These are phyloP conservation scores for Dactylellina drechsleri DNA, from an alignment of 2,329 filamentous ascomycete genomes.

Conservation along the genomic window DNA sequence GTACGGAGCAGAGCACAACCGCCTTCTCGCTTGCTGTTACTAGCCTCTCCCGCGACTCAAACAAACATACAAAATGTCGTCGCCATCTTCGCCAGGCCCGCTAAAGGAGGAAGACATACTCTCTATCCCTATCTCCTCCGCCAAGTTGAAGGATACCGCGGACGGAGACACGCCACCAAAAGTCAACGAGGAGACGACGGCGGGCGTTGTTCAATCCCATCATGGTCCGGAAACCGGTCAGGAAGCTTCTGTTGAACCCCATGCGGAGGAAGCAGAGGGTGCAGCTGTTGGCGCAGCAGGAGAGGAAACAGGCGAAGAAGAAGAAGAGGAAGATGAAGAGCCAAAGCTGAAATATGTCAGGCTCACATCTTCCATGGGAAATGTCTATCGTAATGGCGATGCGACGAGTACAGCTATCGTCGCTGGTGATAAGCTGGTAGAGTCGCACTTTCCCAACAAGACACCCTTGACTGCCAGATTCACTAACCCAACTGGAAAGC, in stretches of 20 bases:
- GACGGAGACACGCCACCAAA: conserved; percentile 43
- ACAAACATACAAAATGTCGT: conserved; percentile 35
- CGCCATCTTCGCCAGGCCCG: conserved; percentile 44
- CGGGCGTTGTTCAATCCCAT: conserved; percentile 35
- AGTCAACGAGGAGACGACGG: conserved; percentile 49
- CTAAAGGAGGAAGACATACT: conserved; percentile 51
- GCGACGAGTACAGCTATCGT: conserved; percentile 91
- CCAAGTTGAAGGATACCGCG: conserved; percentile 41
- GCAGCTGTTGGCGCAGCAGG: conserved; percentile 73
- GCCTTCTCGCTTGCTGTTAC: conserved; percentile 13
- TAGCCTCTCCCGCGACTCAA: conserved; percentile 10
- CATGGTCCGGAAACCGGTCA: conserved; percentile 14
- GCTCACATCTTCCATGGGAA: conserved; percentile 79
- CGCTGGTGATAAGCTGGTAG: conserved; percentile 95
- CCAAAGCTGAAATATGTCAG: conserved; percentile 92
- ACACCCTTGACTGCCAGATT: conserved; percentile 1
- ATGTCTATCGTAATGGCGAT: conserved; percentile 93
- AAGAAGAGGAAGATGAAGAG: conserved; percentile 86
- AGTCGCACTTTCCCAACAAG: conserved; percentile 55
- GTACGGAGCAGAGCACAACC: conserved; percentile 13
- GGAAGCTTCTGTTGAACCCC: conserved; percentile 21
- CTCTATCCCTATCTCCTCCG: conserved; percentile 40
- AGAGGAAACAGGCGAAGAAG: conserved; percentile 79
- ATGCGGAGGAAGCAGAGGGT: conserved; percentile 63
- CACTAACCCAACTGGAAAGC: conserved; percentile 60